Conservation (phyloP, 192 early-diverging fungal species). For the Coemansia sp. region DNA sequence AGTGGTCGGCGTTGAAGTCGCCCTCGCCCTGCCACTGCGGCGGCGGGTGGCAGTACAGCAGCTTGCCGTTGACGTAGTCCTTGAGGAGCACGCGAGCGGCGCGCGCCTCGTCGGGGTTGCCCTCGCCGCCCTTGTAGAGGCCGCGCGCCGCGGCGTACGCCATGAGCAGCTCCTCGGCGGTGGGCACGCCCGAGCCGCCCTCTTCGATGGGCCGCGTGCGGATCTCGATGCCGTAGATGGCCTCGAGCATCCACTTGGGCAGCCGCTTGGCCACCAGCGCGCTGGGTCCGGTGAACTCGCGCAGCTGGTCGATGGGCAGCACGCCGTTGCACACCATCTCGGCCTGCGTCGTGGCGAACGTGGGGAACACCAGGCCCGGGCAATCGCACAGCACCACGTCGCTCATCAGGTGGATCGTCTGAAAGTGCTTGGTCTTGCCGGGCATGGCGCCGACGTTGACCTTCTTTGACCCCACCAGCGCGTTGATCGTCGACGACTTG, state of each 20-base stretch:
- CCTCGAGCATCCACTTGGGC: slow-evolving; percentile 82
- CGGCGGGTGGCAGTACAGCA: slow-evolving; percentile 86
- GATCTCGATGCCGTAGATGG: slow-evolving; percentile 91
- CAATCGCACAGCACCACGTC: slow-evolving; percentile 93
- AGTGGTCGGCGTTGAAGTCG: slow-evolving; percentile 86
- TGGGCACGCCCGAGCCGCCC: slow-evolving; percentile 72
- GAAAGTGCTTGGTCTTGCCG: slow-evolving; percentile 99
- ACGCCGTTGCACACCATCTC: slow-evolving; percentile 99
- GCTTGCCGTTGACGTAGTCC: slow-evolving; percentile 95
- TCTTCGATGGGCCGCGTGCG: slow-evolving; percentile 69
- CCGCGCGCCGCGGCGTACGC: slow-evolving; percentile 94
- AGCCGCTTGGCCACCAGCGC: slow-evolving; percentile 77
- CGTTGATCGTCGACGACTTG: slow-evolving; percentile 98
- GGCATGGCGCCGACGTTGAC: slow-evolving; percentile 97
- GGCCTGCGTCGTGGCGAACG: slow-evolving; percentile 96
- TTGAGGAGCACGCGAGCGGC: slow-evolving; percentile 96
- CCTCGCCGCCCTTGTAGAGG: slow-evolving; percentile 85
- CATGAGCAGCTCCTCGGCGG: slow-evolving; percentile 83
- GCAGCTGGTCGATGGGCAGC: slow-evolving; percentile 96
- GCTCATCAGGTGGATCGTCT: slow-evolving; percentile 91
- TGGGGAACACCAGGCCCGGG: slow-evolving; percentile 98
- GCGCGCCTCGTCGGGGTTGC: slow-evolving; percentile 96
- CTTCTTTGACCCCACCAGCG: slow-evolving; percentile 86
- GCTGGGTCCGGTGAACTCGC: slow-evolving; percentile 88
- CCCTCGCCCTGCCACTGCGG: slow-evolving; percentile 45